Base-by-base conservation (phyloP, 1,284 basidiomycete genomes). In the Leucocoprinus gongylophorus region DNA sequence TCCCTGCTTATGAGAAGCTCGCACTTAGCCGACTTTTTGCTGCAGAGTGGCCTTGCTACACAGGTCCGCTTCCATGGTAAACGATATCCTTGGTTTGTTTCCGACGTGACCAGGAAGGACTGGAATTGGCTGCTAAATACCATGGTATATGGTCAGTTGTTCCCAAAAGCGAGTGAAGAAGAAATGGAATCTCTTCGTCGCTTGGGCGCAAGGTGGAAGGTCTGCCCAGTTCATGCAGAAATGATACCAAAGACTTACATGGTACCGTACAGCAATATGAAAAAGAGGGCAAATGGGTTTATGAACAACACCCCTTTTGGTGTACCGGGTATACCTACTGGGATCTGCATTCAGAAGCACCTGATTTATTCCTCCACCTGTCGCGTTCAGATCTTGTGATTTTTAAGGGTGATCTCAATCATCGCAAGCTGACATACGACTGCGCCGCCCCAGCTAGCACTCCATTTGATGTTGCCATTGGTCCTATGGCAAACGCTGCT, bases 231-330 rank as follows among this genome's bases (percentile, higher is more conserved):
- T 8, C 38, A 4, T 12, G 40, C 42, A 18, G 21, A 15, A 41
- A 17, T 10, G 30, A 41, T 33, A 46, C 13, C 29, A 37, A 37
- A 21, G 41, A 51, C 54, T 56, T 52, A 56, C 23, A 42, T 47
- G 32, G 37, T 26, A n/a, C 26, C 50, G 32, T n/a, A 32, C 48
- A 87, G 88, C 80, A 91, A 80, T 99, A 97, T 67, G 93, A 93
- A 69, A 85, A 81, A 64, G 85, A 95, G 64, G 92, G 92, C 43
- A 91, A 86, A 73, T 97, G 92, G 90, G 80, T 92, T 47, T 98
- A 97, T 67, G 92, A 97, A 68, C 89, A 94, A 68, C 95, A 97
- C 62, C 91, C 95, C 17, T 95, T 94, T 80, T 95, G 92, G 92
- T 93, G 90, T 69, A 90, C 90, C 20, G 91, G 91, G n/a, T 94